Evolutionary conservation across 768 basidiomycete genomes (phyloP).

Genomic region (Xanthoconium stramineum): DNA sequence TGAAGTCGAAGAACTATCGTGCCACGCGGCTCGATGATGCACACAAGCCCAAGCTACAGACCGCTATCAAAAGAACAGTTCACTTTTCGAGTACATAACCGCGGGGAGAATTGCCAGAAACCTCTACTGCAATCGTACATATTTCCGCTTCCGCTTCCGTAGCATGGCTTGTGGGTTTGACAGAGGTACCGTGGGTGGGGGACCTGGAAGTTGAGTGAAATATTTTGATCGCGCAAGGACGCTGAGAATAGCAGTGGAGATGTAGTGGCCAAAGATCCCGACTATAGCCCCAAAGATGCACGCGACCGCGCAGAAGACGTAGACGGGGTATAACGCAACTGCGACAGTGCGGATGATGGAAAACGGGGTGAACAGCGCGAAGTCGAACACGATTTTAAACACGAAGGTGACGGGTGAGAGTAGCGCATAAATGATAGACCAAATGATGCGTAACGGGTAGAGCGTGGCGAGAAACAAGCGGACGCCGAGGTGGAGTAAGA

Average conservation of each 20-base stretch:
- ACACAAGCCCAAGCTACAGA: neutral
- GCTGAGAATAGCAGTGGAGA: constrained; percentile 11
- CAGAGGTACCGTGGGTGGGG: neutral
- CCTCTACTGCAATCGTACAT: constrained; percentile 21
- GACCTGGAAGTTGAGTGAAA: constrained; percentile 5
- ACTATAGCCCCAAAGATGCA: constrained; percentile 49
- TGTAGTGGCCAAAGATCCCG: constrained; percentile 38
- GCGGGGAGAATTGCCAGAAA: neutral
- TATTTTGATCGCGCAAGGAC: constrained; percentile 12
- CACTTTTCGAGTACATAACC: neutral
- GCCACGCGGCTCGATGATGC: neutral
- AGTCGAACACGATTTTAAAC: constrained; percentile 37
- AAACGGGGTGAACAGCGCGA: constrained; percentile 48
- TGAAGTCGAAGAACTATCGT: neutral
- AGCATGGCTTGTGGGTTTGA: constrained; percentile 11
- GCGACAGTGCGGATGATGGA: constrained; percentile 35
- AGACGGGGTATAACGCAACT: constrained; percentile 50
- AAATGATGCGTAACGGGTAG: constrained; percentile 23
- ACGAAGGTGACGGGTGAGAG: constrained; percentile 48
- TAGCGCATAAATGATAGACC: constrained; percentile 34
- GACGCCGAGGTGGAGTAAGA: constrained; percentile 14
- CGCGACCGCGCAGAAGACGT: constrained; percentile 54
- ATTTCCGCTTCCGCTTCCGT: constrained; percentile 24
- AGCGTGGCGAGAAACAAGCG: constrained; percentile 10
- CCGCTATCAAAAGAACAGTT: neutral